Conservation (phyloP, 768 basidiomycete species). For the Pleurotus tuber-regium region DNA sequence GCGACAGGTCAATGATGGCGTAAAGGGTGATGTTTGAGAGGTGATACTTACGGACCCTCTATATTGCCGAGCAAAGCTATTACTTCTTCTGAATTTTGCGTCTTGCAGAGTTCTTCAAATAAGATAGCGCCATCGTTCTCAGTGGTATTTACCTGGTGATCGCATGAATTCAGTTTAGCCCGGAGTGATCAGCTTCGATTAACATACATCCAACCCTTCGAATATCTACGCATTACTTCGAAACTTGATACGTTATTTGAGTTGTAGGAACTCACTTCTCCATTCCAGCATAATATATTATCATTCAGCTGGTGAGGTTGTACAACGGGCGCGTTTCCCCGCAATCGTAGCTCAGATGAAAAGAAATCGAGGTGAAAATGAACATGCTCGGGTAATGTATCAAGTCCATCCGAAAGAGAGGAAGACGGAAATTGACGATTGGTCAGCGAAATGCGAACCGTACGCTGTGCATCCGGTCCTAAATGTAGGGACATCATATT, state of each 20-base stretch:
- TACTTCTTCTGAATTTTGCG: conserved; percentile 39
- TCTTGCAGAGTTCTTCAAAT: conserved; percentile 31
- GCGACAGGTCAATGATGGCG: not conserved
- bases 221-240: conserved; percentile 46
- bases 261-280: conserved; percentile 51
- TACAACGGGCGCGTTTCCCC: conserved; percentile 53
- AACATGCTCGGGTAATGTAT: too few relatives aligned
- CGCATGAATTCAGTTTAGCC: too few relatives aligned
- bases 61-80: conserved; percentile 51
- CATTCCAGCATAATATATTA: conserved; percentile 81
- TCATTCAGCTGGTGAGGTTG: conserved; percentile 68
- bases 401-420: too few relatives aligned
- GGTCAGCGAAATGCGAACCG: conserved; percentile 23
- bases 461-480: conserved; percentile 69
- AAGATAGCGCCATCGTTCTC: conserved; percentile 76
- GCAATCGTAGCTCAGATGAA: conserved; percentile 72
- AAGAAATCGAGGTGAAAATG: conserved; percentile 57
- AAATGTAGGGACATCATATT: conserved; percentile 5
- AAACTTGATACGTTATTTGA: not conserved
- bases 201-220: conserved; percentile 69
- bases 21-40: not conserved
- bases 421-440: conserved; percentile 14
- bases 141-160: conserved; percentile 51
- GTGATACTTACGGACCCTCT: conserved; percentile 75
- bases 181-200: not conserved